Percentiles rank a stretch among this genome's conserved stretches.
These are phyloP conservation scores for Scalesia atractyloides DNA, from an alignment of 129 eudicot genomes.

Conservation along the genomic window DNA sequence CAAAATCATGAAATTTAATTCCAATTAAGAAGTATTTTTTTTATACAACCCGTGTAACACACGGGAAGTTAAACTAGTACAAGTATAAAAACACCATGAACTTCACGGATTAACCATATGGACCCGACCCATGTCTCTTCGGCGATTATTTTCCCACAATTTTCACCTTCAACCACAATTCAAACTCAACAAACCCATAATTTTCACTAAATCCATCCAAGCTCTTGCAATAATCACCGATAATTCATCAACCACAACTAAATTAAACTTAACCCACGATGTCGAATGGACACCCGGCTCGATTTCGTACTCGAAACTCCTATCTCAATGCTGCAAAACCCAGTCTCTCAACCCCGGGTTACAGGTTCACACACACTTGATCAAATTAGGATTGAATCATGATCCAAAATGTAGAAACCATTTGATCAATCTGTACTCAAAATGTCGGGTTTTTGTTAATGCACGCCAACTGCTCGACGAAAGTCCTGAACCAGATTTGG, in stretches of 20 bases:
- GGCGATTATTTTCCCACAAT: slow-evolving; percentile 54
- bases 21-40: no score
- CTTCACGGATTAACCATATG: slow-evolving; percentile 12
- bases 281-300: slow-evolving; percentile 30
- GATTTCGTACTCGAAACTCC: slow-evolving; percentile 52
- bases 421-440: slow-evolving; percentile 65
- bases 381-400: slow-evolving; percentile 47
- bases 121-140: slow-evolving; percentile 49
- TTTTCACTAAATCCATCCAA: slow-evolving; percentile 25
- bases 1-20: no score
- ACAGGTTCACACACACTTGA: slow-evolving; percentile 63
- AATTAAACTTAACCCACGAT: slow-evolving; percentile 21
- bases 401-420: slow-evolving; percentile 55
- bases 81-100: not conserved
- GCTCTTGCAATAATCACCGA: slow-evolving; percentile 30
- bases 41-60: no score
- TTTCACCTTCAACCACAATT: slow-evolving; percentile 33
- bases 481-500: slow-evolving; percentile 77
- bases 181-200: slow-evolving; percentile 26
- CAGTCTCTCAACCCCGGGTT: slow-evolving; percentile 53
- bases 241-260: slow-evolving; percentile 20
- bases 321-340: slow-evolving; percentile 53
- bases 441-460: slow-evolving; percentile 43
- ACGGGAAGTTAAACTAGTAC: no score
- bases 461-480: slow-evolving; percentile 79